phyloP scores from a whole-genome alignment of 2,329 filamentous ascomycete genomes.

The Exophiala alcalophila region DNA sequence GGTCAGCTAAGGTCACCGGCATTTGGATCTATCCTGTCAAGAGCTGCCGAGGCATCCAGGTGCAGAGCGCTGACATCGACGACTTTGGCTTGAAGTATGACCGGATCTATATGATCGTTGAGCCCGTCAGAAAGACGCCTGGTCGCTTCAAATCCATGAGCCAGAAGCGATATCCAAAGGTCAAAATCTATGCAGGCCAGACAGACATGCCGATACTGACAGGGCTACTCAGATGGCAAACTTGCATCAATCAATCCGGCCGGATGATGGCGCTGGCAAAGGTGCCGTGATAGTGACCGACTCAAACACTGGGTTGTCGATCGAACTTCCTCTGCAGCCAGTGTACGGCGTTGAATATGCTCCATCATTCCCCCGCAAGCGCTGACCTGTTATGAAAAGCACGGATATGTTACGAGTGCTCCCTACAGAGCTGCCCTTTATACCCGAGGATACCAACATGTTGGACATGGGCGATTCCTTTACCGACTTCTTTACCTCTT shows the following conservation, averaged over 20 bases:
- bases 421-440: background rate
- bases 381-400: too few species aligned
- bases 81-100: background rate
- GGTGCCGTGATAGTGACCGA: too few species aligned
- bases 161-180: conserved; percentile 3
- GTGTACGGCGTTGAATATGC: too few species aligned
- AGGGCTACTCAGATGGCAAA: too few species aligned
- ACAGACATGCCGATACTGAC: too few species aligned
- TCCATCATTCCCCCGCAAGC: too few species aligned
- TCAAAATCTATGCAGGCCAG: background rate
- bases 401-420: too few species aligned
- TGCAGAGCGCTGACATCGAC: conserved; percentile 1
- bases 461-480: conserved; percentile 1
- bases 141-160: conserved; percentile 3
- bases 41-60: background rate
- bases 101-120: conserved; percentile 2
- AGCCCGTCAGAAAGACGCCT: background rate
- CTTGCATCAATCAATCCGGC: too few species aligned
- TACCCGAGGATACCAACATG: background rate
- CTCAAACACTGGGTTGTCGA: too few species aligned
- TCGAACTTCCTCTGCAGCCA: too few species aligned
- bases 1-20: too few species aligned
- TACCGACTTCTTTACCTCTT: background rate
- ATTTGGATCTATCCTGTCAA: conserved; percentile 2
- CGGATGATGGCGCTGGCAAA: too few species aligned